Base-by-base conservation (phyloP, 148 eudicot species). In the Linanthus parryae region DNA sequence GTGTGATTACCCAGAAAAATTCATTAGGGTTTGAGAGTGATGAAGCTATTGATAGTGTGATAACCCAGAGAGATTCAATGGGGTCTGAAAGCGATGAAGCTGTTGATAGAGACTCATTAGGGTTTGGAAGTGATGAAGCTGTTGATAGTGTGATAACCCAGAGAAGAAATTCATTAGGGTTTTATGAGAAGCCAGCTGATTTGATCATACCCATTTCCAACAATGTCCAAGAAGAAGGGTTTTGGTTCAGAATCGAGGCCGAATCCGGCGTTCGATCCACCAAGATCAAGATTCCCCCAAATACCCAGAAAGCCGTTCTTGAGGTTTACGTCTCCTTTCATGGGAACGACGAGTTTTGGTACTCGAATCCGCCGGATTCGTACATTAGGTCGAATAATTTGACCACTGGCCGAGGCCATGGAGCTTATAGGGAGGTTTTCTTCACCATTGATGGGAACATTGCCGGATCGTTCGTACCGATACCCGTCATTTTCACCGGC, bases 311-410 rank as follows among this genome's bases (percentile, higher is more conserved):
- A 52, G 66, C 79, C 48, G 84, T 83, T 52, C 50, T 91, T 38
- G 97, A 91, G 67, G 40, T 86, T 43, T 91, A 74, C 36, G 94
- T 76, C 16, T 91, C 97, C 1, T 77, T 51, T 56, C 97, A 91
- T 39, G 97, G 97, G 40, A 65, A 91, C 46, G 97, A 91, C 49
- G 97, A 91, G 62, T 86, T 86, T 58, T 91, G 97, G 97, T 91
- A 86, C 77, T 61, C 83, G 2, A 91, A 91, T 67, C 94, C 94
- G 8, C 86, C 97, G 0, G 71, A 76, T 65, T 46, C 65, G 11
- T 91, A 91, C 65, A 71, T 81, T 6, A 43, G 41, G 14, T 35
- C 30, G n/a, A 86, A 86, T 41, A 65, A 73, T 41, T 57, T 86
- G 69, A 44, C 65, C 18, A 80, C 77, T 0, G 62, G 49, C 34